phyloP scores from a whole-genome alignment of 345 rosid species.

The Eucalyptus paniculata region DNA sequence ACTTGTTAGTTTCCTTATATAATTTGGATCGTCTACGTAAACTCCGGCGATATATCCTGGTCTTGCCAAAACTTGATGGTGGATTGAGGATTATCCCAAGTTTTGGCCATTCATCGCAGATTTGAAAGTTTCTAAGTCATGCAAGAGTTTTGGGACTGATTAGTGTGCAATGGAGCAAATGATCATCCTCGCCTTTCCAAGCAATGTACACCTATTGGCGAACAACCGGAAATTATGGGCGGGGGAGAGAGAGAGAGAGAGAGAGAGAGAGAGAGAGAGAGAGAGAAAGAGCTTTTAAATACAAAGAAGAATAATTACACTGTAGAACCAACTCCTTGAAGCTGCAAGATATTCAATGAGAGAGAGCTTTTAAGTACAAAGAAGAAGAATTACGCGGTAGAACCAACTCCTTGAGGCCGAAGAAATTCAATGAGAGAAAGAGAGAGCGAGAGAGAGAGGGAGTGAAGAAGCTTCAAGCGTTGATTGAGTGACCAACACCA shows the following conservation, averaged over 20 bases:
- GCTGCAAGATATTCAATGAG: no score
- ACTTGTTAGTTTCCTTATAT: background rate
- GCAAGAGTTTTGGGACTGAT: no score
- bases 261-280: background rate
- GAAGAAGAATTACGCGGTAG: no score
- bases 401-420: background rate
- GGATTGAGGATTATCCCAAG: background rate
- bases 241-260: background rate
- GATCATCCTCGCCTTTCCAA: background rate
- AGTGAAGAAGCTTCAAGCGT: background rate
- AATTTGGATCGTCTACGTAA: background rate
- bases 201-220: background rate
- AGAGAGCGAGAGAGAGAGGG: background rate
- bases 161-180: background rate
- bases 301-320: no score
- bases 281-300: no score
- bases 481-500: conserved; percentile 27
- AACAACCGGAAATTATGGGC: background rate
- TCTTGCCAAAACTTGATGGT: background rate
- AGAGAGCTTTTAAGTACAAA: no score
- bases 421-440: background rate
- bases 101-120: background rate
- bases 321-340: no score
- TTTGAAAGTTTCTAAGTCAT: no score
- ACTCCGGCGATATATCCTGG: background rate